phyloP scores from a whole-genome alignment of 2,329 filamentous ascomycete genomes.

The Neocucurbitaria cava region DNA sequence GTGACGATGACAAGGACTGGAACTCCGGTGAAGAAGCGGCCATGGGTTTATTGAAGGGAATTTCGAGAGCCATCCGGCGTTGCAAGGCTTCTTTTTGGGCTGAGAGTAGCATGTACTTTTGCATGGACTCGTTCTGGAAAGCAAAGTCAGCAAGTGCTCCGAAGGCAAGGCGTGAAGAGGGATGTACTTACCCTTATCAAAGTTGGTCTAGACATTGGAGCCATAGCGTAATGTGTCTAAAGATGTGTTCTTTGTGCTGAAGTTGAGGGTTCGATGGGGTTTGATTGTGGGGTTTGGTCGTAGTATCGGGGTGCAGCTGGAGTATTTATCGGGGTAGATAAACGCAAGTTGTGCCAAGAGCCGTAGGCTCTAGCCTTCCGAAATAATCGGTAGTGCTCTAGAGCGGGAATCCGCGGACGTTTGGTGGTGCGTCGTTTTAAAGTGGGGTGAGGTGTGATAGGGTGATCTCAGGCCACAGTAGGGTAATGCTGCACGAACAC shows the following conservation, averaged over 20 bases:
- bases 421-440: constrained; percentile 19
- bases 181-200: constrained; percentile 28
- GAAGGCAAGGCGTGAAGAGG: background rate
- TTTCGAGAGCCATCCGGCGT: constrained; percentile 47
- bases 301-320: constrained; percentile 6
- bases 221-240: constrained; percentile 15
- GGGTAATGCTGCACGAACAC: constrained; percentile 13
- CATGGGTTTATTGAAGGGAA: constrained; percentile 42
- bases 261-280: constrained; percentile 2
- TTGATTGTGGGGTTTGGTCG: background rate
- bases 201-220: constrained; percentile 28
- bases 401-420: constrained; percentile 19
- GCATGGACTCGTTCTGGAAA: constrained; percentile 40
- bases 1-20: constrained; percentile 45
- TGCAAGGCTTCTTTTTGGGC: constrained; percentile 51
- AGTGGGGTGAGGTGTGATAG: constrained; percentile 20
- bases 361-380: constrained; percentile 18
- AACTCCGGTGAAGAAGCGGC: constrained; percentile 45
- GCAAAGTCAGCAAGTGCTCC: constrained; percentile 16
- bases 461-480: constrained; percentile 17
- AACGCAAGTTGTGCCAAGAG: constrained; percentile 18
- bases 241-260: constrained; percentile 2
- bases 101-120: constrained; percentile 50
- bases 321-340: constrained; percentile 20
- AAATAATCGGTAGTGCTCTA: constrained; percentile 13